A percentile compares a stretch with the other conserved stretches of the same genome.
These are phyloP conservation scores for Leccinum glutinopallens DNA, from an alignment of 1,284 basidiomycete genomes.

Conservation along the genomic window DNA sequence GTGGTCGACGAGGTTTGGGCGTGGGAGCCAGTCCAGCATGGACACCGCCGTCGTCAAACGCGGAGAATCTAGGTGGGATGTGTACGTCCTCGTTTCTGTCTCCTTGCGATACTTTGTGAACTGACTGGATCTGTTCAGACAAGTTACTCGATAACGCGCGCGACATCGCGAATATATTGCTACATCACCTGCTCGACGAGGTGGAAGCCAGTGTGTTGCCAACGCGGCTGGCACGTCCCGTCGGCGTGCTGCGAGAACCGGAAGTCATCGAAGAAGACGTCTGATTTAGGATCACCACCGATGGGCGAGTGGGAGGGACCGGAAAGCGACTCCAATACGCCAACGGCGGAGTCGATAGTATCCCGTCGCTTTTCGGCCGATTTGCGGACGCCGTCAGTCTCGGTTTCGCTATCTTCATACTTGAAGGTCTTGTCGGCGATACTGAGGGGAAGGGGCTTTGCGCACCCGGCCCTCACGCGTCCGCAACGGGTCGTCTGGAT, in stretches of 20 bases:
- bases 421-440: constrained; percentile 72
- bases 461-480: constrained; percentile 78
- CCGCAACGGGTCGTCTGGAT: constrained; percentile 83
- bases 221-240: constrained; percentile 47
- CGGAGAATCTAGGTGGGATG: constrained; percentile 49
- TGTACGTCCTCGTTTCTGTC: constrained; percentile 39
- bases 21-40: constrained; percentile 78
- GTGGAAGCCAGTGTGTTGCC: constrained; percentile 42
- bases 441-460: constrained; percentile 80
- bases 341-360: constrained; percentile 15
- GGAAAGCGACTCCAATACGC: constrained; percentile 8
- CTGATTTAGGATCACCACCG: constrained; percentile 7
- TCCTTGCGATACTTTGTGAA: background rate
- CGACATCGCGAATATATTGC: constrained; percentile 73
- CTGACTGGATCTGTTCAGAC: constrained; percentile 36
- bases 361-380: constrained; percentile 21
- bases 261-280: constrained; percentile 25
- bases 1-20: constrained; percentile 77
- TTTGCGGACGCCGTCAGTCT: constrained; percentile 23
- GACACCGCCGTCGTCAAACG: constrained; percentile 71
- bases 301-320: constrained; percentile 14
- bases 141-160: constrained; percentile 72
- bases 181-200: constrained; percentile 57
- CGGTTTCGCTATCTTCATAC: constrained; percentile 28
- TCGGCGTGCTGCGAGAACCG: constrained; percentile 24